Percentiles rank a stretch among this genome's conserved stretches.
phyloP scores from a whole-genome alignment of 1,284 basidiomycete species.

The Microbotryum scabiosae region DNA sequence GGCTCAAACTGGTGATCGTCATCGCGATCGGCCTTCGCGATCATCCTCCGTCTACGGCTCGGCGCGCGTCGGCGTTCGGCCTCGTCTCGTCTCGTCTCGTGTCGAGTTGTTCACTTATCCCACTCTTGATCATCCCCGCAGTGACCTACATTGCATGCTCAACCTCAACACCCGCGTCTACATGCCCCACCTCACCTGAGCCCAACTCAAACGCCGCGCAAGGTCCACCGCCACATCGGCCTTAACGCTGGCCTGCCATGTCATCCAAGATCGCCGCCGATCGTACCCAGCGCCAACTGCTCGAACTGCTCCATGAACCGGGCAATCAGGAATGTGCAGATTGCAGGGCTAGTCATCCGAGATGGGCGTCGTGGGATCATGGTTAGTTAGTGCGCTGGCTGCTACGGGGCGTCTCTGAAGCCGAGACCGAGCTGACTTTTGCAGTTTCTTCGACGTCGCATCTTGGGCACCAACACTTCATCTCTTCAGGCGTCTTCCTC shows the following conservation, averaged over 20 bases:
- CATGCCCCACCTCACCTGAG: not conserved
- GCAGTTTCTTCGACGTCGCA: too few species aligned
- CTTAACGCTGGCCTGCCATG: slow-evolving; percentile 13
- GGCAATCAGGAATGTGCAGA: slow-evolving; percentile 40
- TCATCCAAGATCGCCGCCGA: slow-evolving; percentile 33
- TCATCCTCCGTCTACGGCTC: too few species aligned
- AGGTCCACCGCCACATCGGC: too few species aligned
- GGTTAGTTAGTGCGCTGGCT: slow-evolving; percentile 29
- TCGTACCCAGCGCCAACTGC: slow-evolving; percentile 36
- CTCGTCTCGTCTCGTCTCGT: too few species aligned
- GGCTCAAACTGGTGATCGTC: too few species aligned
- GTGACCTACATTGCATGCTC: too few species aligned
- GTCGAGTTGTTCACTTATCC: too few species aligned
- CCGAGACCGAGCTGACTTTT: not conserved
- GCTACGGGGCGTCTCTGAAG: slow-evolving; percentile 15
- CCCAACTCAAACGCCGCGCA: too few species aligned
- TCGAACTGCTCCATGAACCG: slow-evolving; percentile 36
- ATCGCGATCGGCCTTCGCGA: too few species aligned
- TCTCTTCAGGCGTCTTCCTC: slow-evolving; percentile 18
- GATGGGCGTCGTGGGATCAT: slow-evolving; percentile 39
- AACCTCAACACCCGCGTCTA: not conserved
- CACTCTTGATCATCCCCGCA: not conserved
- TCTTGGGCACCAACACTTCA: not conserved
- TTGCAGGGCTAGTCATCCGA: slow-evolving; percentile 36
- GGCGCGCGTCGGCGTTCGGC: too few species aligned